A percentile compares a stretch with the other conserved stretches of the same genome.
Evolutionary conservation across 345 rosid genomes (phyloP).

Genomic region (Citrus cavaleriei): DNA sequence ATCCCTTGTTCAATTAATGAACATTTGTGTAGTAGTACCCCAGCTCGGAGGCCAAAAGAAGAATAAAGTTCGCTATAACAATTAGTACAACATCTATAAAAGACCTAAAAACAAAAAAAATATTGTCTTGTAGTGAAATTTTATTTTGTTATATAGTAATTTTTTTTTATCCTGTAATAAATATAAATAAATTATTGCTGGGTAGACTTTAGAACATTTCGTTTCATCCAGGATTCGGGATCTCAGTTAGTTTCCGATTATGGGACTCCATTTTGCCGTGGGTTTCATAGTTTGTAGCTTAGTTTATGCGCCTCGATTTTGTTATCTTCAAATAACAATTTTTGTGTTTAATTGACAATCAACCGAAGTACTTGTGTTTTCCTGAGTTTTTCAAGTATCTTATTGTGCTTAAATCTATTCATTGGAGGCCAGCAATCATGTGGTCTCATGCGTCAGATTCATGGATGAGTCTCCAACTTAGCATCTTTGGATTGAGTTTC

Average conservation of each 20-base stretch:
- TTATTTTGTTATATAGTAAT: no score
- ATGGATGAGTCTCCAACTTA: neutral
- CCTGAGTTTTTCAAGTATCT: neutral
- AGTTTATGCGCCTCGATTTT: neutral
- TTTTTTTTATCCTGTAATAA: no score
- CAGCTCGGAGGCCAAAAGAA: conserved; percentile 26
- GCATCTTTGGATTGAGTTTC: no score
- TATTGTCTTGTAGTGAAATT: no score
- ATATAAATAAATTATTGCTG: no score
- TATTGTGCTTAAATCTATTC: neutral
- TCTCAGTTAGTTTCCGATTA: neutral
- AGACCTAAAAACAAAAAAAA: no score
- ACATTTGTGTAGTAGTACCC: conserved; percentile 44
- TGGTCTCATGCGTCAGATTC: neutral
- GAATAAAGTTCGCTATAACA: no score
- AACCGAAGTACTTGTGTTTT: neutral
- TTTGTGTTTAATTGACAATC: neutral
- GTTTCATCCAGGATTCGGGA: neutral
- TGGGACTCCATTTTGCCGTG: neutral
- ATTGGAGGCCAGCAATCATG: neutral
- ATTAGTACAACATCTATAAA: no score
- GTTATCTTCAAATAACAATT: neutral
- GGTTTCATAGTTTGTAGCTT: neutral
- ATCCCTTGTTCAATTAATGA: conserved; percentile 64
- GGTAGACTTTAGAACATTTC: neutral